Conservation (phyloP, 2,329 filamentous ascomycete genomes). For the Alternaria ventricosa region DNA sequence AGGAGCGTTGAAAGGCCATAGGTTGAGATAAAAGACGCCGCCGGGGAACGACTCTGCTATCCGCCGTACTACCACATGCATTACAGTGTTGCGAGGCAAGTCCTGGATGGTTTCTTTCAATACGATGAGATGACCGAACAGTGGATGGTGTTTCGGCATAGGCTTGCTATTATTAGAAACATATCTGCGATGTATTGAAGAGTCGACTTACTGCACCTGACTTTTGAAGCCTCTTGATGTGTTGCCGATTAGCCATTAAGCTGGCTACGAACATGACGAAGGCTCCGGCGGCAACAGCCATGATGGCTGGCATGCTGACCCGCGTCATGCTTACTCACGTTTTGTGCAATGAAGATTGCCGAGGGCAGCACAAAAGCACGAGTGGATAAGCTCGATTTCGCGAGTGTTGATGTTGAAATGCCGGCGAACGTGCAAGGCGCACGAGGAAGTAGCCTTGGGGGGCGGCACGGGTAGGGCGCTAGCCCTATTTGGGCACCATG, state of each 20-base stretch:
- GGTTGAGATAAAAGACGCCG: constrained; percentile 23
- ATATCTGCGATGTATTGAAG: background rate
- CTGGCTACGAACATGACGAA: constrained; percentile 4
- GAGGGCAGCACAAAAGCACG: background rate
- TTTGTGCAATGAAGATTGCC: background rate
- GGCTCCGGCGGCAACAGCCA: constrained; percentile 3
- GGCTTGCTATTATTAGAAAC: constrained; percentile 9
- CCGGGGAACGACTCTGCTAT: constrained; percentile 33
- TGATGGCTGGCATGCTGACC: constrained; percentile 3
- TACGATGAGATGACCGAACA: constrained; percentile 19
- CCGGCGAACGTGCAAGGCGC: background rate
- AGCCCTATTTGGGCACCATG: background rate
- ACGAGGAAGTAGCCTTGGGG: background rate
- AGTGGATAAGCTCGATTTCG: background rate
- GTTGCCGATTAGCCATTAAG: constrained; percentile 7
- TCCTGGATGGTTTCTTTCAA: constrained; percentile 11
- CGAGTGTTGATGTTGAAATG: background rate
- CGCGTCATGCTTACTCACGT: constrained; percentile 2
- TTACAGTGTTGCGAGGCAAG: constrained; percentile 11
- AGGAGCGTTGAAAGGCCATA: constrained; percentile 24
- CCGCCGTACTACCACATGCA: constrained; percentile 9
- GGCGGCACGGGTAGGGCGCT: background rate
- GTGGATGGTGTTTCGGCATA: constrained; percentile 18
- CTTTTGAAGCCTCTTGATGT: constrained; percentile 1
- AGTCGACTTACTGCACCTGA: constrained; percentile 5